These are phyloP conservation scores for Penicillium goetzii DNA, from an alignment of 495 filamentous ascomycete species.

Conservation along the genomic window DNA sequence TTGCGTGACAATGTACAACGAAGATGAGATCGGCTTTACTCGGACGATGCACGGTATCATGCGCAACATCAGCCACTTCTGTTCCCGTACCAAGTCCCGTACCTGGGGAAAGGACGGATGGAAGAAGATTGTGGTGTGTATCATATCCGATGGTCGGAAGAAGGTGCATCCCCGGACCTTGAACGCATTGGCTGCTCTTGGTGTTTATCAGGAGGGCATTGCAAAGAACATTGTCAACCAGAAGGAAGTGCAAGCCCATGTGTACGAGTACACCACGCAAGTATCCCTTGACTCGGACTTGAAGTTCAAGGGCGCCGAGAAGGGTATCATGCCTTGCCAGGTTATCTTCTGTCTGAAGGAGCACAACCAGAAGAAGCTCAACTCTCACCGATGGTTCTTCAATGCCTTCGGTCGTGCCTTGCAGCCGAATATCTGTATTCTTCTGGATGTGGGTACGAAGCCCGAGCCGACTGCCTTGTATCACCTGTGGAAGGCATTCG, in stretches of 20 bases:
- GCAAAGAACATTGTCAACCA: constrained; percentile 98
- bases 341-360: constrained; percentile 99
- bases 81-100: constrained; percentile 84
- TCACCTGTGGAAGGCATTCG: constrained; percentile 98
- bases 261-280: constrained; percentile 99
- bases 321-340: constrained; percentile 98
- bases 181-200: constrained; percentile 95
- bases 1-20: constrained; percentile 98
- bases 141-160: constrained; percentile 90
- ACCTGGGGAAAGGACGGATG: constrained; percentile 98
- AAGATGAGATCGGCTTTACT: constrained; percentile 94
- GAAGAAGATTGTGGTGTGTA: constrained; percentile 99
- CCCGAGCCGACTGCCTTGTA: constrained; percentile 88
- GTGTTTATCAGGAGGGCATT: constrained; percentile 98
- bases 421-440: constrained; percentile 93
- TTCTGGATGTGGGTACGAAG: constrained; percentile 94
- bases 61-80: constrained; percentile 97
- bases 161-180: constrained; percentile 94
- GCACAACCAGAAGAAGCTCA: constrained; percentile 96
- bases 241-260: constrained; percentile 81
- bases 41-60: constrained; percentile 99
- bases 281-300: constrained; percentile 93
- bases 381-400: constrained; percentile 99
- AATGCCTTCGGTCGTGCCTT: constrained; percentile 94
- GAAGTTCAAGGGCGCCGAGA: constrained; percentile 98